Base-by-base conservation (phyloP, 345 rosid genomes). In the Corymbia maculata region DNA sequence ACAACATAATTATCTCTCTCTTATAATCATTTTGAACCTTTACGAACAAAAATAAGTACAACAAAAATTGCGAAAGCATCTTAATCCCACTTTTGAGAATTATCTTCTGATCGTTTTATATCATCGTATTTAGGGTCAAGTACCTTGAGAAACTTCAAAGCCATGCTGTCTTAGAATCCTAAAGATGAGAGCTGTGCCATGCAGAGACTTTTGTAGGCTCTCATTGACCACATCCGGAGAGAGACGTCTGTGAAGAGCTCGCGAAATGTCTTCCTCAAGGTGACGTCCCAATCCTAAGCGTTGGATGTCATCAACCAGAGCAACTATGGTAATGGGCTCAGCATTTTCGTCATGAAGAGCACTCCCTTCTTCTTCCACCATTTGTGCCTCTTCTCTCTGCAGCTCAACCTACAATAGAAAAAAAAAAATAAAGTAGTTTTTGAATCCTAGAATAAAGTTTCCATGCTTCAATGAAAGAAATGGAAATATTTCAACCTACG, bases 151-250 rank as follows among this genome's bases (percentile, higher is more conserved):
- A 85, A 91, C 68, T 4, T 51, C 28, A 59, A 87, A 92, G 3
- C 94, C 95, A 47, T 91, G 93, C 86, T 88, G 95, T 87, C 95
- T 89, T 4, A 91, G 89, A 44, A 93, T 93, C 91, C 92, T 86
- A 88, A 92, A 93, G 88, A 79, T 55, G 16, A 93, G 94, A 84
- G 94, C 93, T 4, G 87, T 85, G 2, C 86, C 88, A 68, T 89
- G 89, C 42, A 94, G 89, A 9, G 87, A 80, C 14, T 85, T 55
- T 5, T 89, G 86, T 9, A 17, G 55, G 36, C 44, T 30, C n/a
- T 44, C 85, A 7, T 4, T 2, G 32, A 8, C 22, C 19, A 4
- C 80, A 24, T 86, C 87, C 4, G 3, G n/a, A 21, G 51, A 85
- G 21, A 32, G 24, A 82, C 89, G 50, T 61, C 42, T 89, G 8